Evolutionary conservation across 768 basidiomycete species (phyloP), one percentile per base, ranked within the genome.

Genomic region (Gymnopilus junonius): DNA sequence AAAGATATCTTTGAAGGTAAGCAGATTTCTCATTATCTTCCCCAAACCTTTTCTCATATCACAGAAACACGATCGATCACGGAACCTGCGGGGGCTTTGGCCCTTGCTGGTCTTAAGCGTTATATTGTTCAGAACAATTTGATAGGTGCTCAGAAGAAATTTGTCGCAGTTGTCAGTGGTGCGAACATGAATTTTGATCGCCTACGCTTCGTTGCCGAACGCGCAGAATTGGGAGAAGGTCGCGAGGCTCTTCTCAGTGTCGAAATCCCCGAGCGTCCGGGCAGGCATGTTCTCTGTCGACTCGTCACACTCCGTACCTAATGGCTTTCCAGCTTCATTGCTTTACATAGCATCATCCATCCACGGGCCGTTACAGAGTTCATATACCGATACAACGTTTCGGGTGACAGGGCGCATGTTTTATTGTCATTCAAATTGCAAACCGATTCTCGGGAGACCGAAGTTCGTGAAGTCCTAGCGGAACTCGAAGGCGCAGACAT

Each of bases 131-230:
- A 89, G 61, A 93, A 97, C 75, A 84, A 90, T 55, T 86, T 99
- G 34, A 69, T 95, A 55, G 93, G 93, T 37, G 87, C 92, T 2
- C 84, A 91, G 59, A 94, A 94, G 78, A 89, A 86, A 61, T 97
- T 96, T 66, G 96, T 98, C 31, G 95, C 87, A 5, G 88, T 98
- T 56, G 80, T 99, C 65, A 96, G 94, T 70, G 97, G 97, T 21
- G 97, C 97, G 17, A 99, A 99, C 78, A 97, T 99, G 94, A 99
- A 99, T 79, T 99, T 99, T 76, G 93, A 95, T 71, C 87, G 97
- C 43, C 77, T 99, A 48, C 87, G 97, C 10, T 99, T 99, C 73
- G 96, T 99, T n/a, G 93, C 97, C 20, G 97, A 99, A 74, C 95
- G 97, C 60, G 97, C 97, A 3, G 95, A 98, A 75, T 83, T 99